Conservation (phyloP, 108 stramenopile genomes). For the Cyclostephanos tholiformis region DNA sequence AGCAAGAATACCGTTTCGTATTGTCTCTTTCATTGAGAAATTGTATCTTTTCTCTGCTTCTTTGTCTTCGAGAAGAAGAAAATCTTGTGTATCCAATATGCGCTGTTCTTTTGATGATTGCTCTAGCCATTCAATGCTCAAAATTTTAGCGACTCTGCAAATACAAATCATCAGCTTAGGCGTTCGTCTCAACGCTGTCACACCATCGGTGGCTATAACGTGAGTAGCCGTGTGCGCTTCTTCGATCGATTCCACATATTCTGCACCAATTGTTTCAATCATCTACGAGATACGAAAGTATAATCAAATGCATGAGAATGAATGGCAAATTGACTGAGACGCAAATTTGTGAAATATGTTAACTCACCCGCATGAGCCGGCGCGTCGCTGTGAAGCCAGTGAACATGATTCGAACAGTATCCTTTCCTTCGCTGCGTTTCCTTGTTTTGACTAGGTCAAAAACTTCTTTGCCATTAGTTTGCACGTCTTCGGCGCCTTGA, state of each 20-base stretch:
- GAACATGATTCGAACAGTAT: conserved; percentile 42
- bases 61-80: conserved; percentile 39
- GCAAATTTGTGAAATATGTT: background rate
- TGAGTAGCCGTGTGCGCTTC: conserved; percentile 62
- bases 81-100: conserved; percentile 32
- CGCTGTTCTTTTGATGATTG: conserved; percentile 36
- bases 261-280: conserved; percentile 62
- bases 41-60: conserved; percentile 44
- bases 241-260: conserved; percentile 54
- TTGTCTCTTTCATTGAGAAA: conserved; percentile 43
- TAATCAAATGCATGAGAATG: background rate
- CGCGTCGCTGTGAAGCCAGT: conserved; percentile 46
- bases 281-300: conserved; percentile 31
- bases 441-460: conserved; percentile 21
- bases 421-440: conserved; percentile 27
- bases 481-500: background rate
- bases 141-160: conserved; percentile 55
- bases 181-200: conserved; percentile 50
- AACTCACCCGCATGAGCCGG: conserved; percentile 32
- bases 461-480: conserved; percentile 3
- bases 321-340: background rate
- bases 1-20: conserved; percentile 30
- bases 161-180: conserved; percentile 76
- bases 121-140: conserved; percentile 51
- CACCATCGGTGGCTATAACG: conserved; percentile 60